Evolutionary conservation across 495 filamentous ascomycete genomes (phyloP), one percentile per base, ranked within the genome.

Genomic region (Tuber aestivum): DNA sequence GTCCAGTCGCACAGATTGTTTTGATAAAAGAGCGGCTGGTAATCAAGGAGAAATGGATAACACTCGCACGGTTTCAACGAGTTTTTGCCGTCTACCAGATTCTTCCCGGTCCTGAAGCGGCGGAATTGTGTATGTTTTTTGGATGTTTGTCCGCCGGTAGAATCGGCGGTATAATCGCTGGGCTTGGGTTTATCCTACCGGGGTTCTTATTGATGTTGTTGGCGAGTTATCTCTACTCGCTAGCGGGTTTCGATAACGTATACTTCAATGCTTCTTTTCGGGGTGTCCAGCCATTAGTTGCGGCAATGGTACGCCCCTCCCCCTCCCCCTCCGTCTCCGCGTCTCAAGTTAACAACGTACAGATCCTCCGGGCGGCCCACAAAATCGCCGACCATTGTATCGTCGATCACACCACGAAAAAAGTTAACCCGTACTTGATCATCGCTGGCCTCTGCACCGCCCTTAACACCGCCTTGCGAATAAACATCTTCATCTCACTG

Each of bases 401-500:
- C 7, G 69, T 82, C 41, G 74, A 84, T 41, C 79, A 79, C 14
- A 76, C 35, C 32, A 83, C 83, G 14, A 74, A 78, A 41, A 84
- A 82, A 75, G 72, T 82, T 32, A 83, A 85, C 61, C 80, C 80
- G 18, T 83, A 80, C 70, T 79, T 85, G 16, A 61, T 84, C 41
- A 79, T 82, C 16, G 80, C 82, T 27, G 84, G 83, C 12, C 72
- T 85, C 27, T 84, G 79, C 71, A 85, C 84, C 21, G 80, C 82
- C 10, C 77, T 85, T 27, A 85, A 84, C 61, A 74, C 61, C 42
- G 83, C 84, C 56, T 75, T 85, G n/a, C 82, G 78, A 16, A 83
- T 85, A 35, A 85, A 85, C 77, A 84, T 84, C 35, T 84, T 85
- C 56, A 84, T 85, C 72, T 85, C 84, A 42, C 83, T 85, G 20